Conservation (phyloP, 2,329 filamentous ascomycete species). For the Trichoderma sp. region DNA sequence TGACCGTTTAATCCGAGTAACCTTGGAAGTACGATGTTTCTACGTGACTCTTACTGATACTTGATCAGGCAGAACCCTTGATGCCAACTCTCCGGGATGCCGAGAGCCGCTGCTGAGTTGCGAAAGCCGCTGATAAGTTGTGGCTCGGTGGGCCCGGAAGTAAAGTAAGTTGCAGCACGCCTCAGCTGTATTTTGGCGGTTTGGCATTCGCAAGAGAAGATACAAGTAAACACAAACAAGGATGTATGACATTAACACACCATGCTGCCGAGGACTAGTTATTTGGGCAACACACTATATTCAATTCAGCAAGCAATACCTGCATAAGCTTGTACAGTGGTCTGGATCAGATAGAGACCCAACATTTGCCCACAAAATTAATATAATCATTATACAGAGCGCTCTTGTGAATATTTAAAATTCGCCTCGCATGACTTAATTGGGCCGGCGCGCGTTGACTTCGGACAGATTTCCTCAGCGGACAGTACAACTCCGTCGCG, state of each 20-base stretch:
- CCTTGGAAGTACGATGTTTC: too few species aligned
- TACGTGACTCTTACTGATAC: too few species aligned
- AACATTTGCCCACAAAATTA: background rate
- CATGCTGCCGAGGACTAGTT: background rate
- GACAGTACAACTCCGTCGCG: background rate
- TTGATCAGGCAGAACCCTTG: too few species aligned
- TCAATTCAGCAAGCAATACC: background rate
- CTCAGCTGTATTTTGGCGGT: background rate
- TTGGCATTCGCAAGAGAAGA: background rate
- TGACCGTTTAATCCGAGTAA: too few species aligned
- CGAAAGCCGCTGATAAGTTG: background rate
- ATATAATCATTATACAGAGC: background rate
- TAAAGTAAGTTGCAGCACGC: background rate
- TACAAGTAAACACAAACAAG: background rate
- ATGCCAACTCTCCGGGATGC: background rate
- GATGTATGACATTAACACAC: background rate
- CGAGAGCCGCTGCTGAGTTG: background rate
- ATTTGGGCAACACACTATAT: background rate
- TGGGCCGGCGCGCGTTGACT: background rate
- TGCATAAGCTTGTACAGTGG: background rate
- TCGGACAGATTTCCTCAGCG: background rate
- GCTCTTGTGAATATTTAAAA: background rate
- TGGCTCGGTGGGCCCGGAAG: background rate
- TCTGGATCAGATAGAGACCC: background rate
- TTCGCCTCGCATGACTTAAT: background rate